phyloP scores from a whole-genome alignment of 78 protist species.

The Dictyostelium intermedium region DNA sequence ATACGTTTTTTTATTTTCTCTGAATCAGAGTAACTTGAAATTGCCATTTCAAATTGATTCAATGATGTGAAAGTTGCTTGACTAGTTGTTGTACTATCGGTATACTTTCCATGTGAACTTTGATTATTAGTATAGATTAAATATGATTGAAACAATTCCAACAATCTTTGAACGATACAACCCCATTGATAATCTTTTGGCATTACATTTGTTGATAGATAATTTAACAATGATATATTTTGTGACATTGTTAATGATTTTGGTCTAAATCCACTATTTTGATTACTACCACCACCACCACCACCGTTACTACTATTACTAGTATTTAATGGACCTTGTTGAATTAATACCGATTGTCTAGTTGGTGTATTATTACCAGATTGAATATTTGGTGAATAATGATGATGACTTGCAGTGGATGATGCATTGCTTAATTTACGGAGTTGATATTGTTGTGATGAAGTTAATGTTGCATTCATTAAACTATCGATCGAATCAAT shows the following conservation, averaged over 20 bases:
- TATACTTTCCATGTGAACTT: background rate
- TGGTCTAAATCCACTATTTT: slow-evolving; percentile 10
- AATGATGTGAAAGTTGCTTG: slow-evolving; percentile 25
- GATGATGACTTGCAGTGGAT: background rate
- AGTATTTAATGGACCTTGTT: background rate
- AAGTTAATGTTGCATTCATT: background rate
- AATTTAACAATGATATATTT: slow-evolving; percentile 7
- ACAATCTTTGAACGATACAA: slow-evolving; percentile 23
- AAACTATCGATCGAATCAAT: background rate
- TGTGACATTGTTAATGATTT: slow-evolving; percentile 11
- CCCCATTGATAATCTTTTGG: slow-evolving; percentile 70
- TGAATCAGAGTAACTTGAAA: slow-evolving; percentile 24
- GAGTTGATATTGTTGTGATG: background rate
- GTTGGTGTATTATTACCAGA: background rate
- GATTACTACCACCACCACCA: background rate
- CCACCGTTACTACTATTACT: background rate
- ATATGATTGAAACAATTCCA: slow-evolving; percentile 12
- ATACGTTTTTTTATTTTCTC: slow-evolving; percentile 26
- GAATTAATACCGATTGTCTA: background rate
- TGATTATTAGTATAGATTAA: background rate
- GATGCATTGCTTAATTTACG: background rate
- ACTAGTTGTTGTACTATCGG: background rate
- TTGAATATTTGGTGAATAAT: background rate
- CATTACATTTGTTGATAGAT: slow-evolving; percentile 9
- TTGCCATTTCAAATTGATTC: slow-evolving; percentile 23